Percentiles rank a stretch among this genome's conserved stretches.
phyloP scores from a whole-genome alignment of 768 basidiomycete species.

The Dentipellis sp. region DNA sequence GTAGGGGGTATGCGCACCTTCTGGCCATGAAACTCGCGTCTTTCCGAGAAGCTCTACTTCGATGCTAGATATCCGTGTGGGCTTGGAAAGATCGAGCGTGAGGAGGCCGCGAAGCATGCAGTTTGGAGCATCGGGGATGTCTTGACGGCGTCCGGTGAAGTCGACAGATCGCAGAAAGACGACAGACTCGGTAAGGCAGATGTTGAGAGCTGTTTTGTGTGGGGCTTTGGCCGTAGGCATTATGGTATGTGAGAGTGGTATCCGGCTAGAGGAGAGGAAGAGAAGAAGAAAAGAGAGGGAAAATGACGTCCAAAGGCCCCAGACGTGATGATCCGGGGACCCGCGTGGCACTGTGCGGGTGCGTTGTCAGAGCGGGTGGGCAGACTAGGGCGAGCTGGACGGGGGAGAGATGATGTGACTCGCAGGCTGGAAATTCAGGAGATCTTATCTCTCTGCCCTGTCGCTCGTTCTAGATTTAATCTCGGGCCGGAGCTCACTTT shows the following conservation, averaged over 20 bases:
- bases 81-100: constrained; percentile 57
- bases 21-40: constrained; percentile 69
- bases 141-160: constrained; percentile 22
- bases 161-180: constrained; percentile 40
- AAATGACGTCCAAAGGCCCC: too few species aligned
- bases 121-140: constrained; percentile 30
- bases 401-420: too few species aligned
- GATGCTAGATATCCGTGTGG: constrained; percentile 81
- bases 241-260: neutral
- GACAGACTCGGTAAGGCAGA: constrained; percentile 48
- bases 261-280: neutral
- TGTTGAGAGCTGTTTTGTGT: constrained; percentile 24
- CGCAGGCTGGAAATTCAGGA: too few species aligned
- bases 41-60: constrained; percentile 71
- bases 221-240: constrained; percentile 20
- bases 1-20: constrained; percentile 45
- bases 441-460: too few species aligned
- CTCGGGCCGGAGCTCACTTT: neutral
- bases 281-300: too few species aligned
- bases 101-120: constrained; percentile 60
- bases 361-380: too few species aligned
- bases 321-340: too few species aligned
- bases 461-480: neutral
- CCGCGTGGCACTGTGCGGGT: too few species aligned
- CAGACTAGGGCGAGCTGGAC: too few species aligned